Conservation (phyloP, 2,329 filamentous ascomycete genomes). For the Ceratocystiopsis minuta region DNA sequence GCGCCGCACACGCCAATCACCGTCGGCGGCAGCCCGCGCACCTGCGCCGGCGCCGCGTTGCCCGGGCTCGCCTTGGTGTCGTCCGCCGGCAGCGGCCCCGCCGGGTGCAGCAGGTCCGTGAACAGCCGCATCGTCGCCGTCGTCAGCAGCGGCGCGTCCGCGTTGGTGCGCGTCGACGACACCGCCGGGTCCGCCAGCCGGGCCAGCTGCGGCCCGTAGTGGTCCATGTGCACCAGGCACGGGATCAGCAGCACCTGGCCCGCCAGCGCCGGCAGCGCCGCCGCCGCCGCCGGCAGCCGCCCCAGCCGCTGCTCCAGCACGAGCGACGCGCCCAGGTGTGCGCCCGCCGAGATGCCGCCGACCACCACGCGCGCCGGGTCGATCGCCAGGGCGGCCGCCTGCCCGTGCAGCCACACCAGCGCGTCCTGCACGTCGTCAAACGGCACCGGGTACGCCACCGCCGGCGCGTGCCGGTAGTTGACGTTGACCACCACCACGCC, state of each 20-base stretch:
- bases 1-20: conserved; percentile 5
- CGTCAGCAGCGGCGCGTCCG: conserved; percentile 28
- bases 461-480: conserved; percentile 41
- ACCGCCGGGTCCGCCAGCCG: conserved; percentile 25
- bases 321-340: conserved; percentile 3
- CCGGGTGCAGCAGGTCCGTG: conserved; percentile 13
- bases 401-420: conserved; percentile 32
- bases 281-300: conserved; percentile 16
- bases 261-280: conserved; percentile 19
- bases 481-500: conserved; percentile 17
- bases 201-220: conserved; percentile 6
- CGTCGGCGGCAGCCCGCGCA: conserved; percentile 15
- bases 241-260: conserved; percentile 20
- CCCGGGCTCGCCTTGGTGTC: conserved; percentile 24
- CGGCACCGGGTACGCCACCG: conserved; percentile 30
- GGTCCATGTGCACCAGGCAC: conserved; percentile 14
- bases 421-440: conserved; percentile 36
- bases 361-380: conserved; percentile 18
- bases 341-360: conserved; percentile 22
- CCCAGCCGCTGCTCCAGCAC: conserved; percentile 5
- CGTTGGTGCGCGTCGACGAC: conserved; percentile 15
- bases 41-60: conserved; percentile 14
- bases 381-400: conserved; percentile 15
- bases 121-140: conserved; percentile 18
- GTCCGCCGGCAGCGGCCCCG: conserved; percentile 7